phyloP scores from a whole-genome alignment of 345 rosid genomes.

The Capsella bursapastoris region DNA sequence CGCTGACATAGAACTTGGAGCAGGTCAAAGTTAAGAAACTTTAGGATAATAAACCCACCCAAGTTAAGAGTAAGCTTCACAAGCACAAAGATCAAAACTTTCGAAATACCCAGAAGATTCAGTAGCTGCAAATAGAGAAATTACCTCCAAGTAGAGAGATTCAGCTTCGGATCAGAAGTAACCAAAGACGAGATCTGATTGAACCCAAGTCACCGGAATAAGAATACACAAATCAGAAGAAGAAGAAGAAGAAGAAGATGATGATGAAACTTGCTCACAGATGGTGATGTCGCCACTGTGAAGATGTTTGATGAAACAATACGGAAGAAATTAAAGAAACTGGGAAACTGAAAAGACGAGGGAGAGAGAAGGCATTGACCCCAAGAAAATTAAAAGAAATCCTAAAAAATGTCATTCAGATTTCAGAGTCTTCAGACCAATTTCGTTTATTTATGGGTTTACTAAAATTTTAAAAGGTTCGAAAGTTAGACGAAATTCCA shows the following conservation, averaged over 20 bases:
- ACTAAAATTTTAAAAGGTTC: neutral
- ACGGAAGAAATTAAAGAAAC: neutral
- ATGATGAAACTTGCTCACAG: neutral
- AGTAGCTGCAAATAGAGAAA: neutral
- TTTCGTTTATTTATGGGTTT: neutral
- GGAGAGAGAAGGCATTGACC: constrained; percentile 17
- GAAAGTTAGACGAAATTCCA: constrained; percentile 9
- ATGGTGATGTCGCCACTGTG: neutral
- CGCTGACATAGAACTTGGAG: neutral
- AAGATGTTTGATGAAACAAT: neutral
- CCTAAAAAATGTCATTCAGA: neutral
- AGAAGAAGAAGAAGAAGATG: neutral
- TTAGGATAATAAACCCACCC: neutral
- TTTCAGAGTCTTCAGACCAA: neutral
- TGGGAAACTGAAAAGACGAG: constrained; percentile 10
- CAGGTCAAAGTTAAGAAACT: neutral
- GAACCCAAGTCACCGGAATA: neutral
- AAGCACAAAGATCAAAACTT: neutral
- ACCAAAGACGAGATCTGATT: constrained; percentile 14
- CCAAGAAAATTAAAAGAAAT: no score
- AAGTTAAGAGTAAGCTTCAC: neutral
- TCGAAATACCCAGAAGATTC: neutral
- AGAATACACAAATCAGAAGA: neutral
- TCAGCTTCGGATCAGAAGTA: neutral
- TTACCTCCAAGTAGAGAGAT: neutral